Evolutionary conservation across 768 basidiomycete genomes (phyloP).

Genomic region (Kwoniella shandongensis): DNA sequence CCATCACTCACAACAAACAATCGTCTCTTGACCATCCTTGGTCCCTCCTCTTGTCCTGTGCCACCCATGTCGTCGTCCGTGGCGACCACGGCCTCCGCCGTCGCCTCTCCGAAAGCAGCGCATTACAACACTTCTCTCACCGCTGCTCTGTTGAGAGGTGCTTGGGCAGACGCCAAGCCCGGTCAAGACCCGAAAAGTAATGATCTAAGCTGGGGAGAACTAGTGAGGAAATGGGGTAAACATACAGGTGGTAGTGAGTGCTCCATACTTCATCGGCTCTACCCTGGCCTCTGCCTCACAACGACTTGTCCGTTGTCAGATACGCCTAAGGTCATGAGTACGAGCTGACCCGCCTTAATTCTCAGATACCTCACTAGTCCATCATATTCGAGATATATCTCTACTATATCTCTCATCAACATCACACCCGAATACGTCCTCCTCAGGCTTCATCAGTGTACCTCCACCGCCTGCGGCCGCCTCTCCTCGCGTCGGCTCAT

Average conservation of each 20-base stretch:
- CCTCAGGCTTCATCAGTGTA: slow-evolving; percentile 31
- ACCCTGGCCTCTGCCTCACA: not conserved
- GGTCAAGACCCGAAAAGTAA: slow-evolving; percentile 45
- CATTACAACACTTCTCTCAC: slow-evolving; percentile 45
- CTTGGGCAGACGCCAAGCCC: slow-evolving; percentile 42
- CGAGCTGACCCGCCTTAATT: slow-evolving; percentile 2
- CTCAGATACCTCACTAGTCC: slow-evolving; percentile 40
- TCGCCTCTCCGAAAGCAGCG: slow-evolving; percentile 36
- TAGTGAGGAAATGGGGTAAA: slow-evolving; percentile 52
- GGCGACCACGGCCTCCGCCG: slow-evolving; percentile 1
- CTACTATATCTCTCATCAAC: slow-evolving; percentile 39
- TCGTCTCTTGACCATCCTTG: not conserved
- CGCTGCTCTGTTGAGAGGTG: slow-evolving; percentile 42
- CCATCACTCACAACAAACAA: not conserved
- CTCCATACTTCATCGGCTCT: not conserved
- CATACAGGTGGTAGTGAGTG: slow-evolving; percentile 52
- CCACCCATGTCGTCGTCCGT: too few species aligned
- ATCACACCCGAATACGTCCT: slow-evolving; percentile 21
- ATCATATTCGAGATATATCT: slow-evolving; percentile 46
- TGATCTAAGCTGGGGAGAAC: slow-evolving; percentile 47
- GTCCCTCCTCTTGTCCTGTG: too few species aligned
- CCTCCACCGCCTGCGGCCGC: slow-evolving; percentile 11
- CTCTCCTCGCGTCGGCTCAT: not conserved
- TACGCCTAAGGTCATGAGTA: too few species aligned
- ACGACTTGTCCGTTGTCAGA: too few species aligned